Evolutionary conservation across 1,139 yeast species (phyloP).

Genomic region (Kodamaea arcana): DNA sequence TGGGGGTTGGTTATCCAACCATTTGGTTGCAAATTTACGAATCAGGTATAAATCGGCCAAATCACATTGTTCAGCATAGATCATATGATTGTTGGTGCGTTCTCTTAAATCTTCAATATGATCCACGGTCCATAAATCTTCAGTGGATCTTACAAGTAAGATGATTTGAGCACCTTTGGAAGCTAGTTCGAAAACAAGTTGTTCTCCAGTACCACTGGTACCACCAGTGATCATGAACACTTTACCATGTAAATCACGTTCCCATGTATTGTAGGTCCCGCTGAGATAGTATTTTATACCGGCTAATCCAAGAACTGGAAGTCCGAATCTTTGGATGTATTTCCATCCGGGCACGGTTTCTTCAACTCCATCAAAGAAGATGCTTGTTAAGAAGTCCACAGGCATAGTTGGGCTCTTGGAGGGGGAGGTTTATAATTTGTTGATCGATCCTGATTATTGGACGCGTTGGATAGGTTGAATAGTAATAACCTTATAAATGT

Average conservation of each 20-base stretch:
- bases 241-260: constrained; percentile 84
- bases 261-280: constrained; percentile 85
- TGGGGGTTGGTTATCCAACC: constrained; percentile 91
- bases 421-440: no score
- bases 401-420: no score
- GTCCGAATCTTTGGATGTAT: constrained; percentile 45
- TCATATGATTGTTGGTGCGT: constrained; percentile 61
- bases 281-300: constrained; percentile 64
- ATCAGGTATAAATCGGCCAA: constrained; percentile 68
- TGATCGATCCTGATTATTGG: no score
- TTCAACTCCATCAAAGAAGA: constrained; percentile 61
- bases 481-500: no score
- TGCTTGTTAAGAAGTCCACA: constrained; percentile 65
- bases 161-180: constrained; percentile 81
- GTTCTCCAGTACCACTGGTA: constrained; percentile 86
- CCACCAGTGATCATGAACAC: constrained; percentile 80
- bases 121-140: constrained; percentile 76
- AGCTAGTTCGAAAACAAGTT: constrained; percentile 71
- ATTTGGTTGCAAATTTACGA: constrained; percentile 87
- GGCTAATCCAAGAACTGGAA: constrained; percentile 34
- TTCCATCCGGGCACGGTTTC: constrained; percentile 71
- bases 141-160: constrained; percentile 58
- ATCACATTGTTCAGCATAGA: constrained; percentile 88
- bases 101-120: constrained; percentile 75
- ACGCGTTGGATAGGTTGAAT: no score